phyloP scores from a whole-genome alignment of 2,329 filamentous ascomycete species.

The Fusarium sublunatum region DNA sequence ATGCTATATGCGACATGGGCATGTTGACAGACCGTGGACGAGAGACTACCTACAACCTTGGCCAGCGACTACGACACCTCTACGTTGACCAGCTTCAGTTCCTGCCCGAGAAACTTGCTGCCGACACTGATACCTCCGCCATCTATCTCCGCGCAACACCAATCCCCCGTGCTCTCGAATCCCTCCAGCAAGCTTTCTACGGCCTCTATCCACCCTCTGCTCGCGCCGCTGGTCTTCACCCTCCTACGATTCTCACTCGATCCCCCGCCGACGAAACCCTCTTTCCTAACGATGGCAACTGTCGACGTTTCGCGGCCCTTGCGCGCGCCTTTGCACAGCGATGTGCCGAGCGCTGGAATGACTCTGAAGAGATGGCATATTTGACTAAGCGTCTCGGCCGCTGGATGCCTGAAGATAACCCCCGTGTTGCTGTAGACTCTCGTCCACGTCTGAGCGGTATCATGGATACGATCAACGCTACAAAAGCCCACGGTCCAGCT shows the following conservation, averaged over 20 bases:
- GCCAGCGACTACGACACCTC: constrained; percentile 73
- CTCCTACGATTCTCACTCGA: constrained; percentile 74
- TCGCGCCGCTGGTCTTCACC: constrained; percentile 61
- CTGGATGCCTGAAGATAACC: constrained; percentile 81
- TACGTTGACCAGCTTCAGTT: constrained; percentile 82
- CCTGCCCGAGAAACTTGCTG: constrained; percentile 70
- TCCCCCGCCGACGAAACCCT: constrained; percentile 78
- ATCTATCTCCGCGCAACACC: constrained; percentile 81
- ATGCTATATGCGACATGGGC: constrained; percentile 82
- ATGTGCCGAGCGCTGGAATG: constrained; percentile 79
- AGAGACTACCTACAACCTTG: constrained; percentile 76
- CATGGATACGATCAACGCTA: constrained; percentile 94
- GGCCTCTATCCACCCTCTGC: constrained; percentile 75
- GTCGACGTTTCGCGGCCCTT: constrained; percentile 77
- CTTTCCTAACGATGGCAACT: constrained; percentile 81
- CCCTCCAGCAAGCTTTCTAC: constrained; percentile 78
- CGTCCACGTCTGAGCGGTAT: constrained; percentile 87
- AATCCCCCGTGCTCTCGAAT: constrained; percentile 80
- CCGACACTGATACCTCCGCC: constrained; percentile 63
- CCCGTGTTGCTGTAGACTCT: constrained; percentile 82
- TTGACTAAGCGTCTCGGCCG: constrained; percentile 80
- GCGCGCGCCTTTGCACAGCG: constrained; percentile 77
- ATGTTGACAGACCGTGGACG: constrained; percentile 82
- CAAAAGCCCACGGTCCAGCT: constrained; percentile 78
- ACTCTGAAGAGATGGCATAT: constrained; percentile 83